phyloP scores from a whole-genome alignment of 495 filamentous ascomycete species.

The Friedmanniomyces simplex region DNA sequence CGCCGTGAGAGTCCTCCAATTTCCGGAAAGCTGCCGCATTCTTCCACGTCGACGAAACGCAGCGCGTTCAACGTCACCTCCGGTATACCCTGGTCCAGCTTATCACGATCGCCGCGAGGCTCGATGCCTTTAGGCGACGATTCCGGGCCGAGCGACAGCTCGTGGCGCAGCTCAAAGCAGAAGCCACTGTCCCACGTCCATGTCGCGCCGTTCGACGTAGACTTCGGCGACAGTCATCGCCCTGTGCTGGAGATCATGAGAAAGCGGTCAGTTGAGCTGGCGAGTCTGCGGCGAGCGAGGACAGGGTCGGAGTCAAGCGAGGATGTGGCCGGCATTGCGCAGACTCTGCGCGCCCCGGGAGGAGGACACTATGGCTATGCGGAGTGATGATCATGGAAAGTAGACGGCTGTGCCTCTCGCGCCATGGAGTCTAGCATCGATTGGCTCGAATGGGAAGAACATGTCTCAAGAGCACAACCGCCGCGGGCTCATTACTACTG shows the following conservation, averaged over 20 bases:
- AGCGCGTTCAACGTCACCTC: background rate
- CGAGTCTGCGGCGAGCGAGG: background rate
- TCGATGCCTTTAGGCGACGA: background rate
- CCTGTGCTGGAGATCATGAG: background rate
- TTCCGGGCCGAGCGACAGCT: no score
- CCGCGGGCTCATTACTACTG: no score
- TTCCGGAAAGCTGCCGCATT: background rate
- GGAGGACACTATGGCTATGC: no score
- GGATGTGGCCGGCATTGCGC: no score
- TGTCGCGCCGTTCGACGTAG: background rate
- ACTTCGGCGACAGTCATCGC: background rate
- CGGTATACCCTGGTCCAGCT: background rate
- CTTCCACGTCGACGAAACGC: background rate
- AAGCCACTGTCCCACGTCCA: background rate
- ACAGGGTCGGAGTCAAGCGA: no score
- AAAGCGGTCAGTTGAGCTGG: background rate
- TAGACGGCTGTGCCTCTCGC: no score
- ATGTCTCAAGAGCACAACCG: no score
- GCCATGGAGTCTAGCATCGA: no score
- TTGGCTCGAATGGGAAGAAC: no score
- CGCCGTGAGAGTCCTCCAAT: background rate
- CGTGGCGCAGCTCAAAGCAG: background rate
- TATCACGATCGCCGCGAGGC: background rate
- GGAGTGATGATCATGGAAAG: no score
- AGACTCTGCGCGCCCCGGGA: no score